Percentiles rank a stretch among this genome's conserved stretches.
phyloP scores from a whole-genome alignment of 495 filamentous ascomycete genomes.

The Pseudevernia furfuracea region DNA sequence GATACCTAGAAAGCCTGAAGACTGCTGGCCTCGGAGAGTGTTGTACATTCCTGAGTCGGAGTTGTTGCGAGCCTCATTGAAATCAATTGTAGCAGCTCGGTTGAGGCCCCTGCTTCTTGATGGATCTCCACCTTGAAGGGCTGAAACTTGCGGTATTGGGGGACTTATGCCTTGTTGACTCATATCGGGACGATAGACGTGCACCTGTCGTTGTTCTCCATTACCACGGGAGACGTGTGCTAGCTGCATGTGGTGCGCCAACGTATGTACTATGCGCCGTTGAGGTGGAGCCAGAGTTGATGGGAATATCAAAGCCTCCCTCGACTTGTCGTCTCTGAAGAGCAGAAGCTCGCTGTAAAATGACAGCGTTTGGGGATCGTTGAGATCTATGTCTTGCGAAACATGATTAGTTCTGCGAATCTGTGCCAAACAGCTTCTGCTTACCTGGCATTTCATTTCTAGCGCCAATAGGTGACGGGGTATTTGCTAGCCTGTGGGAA shows the following conservation, averaged over 20 bases:
- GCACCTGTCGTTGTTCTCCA: conserved; percentile 77
- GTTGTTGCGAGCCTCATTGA: conserved; percentile 71
- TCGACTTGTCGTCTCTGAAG: conserved; percentile 69
- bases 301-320: conserved; percentile 79
- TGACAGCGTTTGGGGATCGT: conserved; percentile 76
- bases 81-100: conserved; percentile 96
- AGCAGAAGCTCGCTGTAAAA: conserved; percentile 85
- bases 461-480: conserved; percentile 62
- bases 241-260: conserved; percentile 91
- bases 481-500: conserved; percentile 60
- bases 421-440: conserved; percentile 23
- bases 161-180: conserved; percentile 56
- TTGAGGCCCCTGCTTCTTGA: conserved; percentile 68
- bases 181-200: conserved; percentile 67
- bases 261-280: conserved; percentile 81
- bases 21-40: conserved; percentile 63
- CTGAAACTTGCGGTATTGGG: conserved; percentile 50
- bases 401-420: conserved; percentile 8
- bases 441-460: conserved; percentile 56
- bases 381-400: conserved; percentile 70
- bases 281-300: conserved; percentile 70
- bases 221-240: conserved; percentile 81
- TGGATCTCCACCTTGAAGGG: conserved; percentile 61
- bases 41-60: conserved; percentile 60
- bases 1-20: conserved; percentile 68